phyloP scores from a whole-genome alignment of 305 asterid species.

The Fraxinus xanthoxyloides region DNA sequence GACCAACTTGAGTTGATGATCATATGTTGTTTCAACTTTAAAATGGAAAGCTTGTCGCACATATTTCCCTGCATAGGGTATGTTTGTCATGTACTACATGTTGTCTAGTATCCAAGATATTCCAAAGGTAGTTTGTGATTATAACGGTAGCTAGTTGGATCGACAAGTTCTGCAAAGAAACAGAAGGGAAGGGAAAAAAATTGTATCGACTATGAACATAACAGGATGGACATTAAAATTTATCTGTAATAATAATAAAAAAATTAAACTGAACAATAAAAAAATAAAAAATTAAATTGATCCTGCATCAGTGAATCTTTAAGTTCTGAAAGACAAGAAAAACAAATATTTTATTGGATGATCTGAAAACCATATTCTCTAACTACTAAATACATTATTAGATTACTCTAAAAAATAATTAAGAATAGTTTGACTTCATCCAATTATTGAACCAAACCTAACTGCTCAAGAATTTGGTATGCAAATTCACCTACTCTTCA shows the following conservation, averaged over 20 bases:
- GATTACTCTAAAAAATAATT: neutral
- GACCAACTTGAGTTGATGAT: conserved; percentile 6
- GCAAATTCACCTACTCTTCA: neutral
- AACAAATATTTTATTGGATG: neutral
- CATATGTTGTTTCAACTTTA: neutral
- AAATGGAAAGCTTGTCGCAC: conserved; percentile 1
- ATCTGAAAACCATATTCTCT: neutral
- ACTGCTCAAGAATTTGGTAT: neutral
- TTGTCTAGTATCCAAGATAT: neutral
- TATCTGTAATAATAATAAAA: neutral
- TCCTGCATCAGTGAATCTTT: neutral
- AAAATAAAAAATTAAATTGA: neutral
- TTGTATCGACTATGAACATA: neutral
- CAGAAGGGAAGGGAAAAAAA: neutral
- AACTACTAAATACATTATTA: neutral
- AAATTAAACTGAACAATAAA: neutral
- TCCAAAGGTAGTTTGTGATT: neutral
- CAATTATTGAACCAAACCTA: neutral
- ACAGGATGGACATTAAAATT: neutral
- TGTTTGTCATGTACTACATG: neutral
- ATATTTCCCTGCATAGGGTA: neutral
- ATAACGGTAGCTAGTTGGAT: neutral
- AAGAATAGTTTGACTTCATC: neutral
- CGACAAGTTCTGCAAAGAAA: neutral
- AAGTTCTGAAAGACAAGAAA: neutral